Base-by-base conservation (phyloP, 1,284 basidiomycete genomes). In the Xerocomus cyaneibrunnescens region DNA sequence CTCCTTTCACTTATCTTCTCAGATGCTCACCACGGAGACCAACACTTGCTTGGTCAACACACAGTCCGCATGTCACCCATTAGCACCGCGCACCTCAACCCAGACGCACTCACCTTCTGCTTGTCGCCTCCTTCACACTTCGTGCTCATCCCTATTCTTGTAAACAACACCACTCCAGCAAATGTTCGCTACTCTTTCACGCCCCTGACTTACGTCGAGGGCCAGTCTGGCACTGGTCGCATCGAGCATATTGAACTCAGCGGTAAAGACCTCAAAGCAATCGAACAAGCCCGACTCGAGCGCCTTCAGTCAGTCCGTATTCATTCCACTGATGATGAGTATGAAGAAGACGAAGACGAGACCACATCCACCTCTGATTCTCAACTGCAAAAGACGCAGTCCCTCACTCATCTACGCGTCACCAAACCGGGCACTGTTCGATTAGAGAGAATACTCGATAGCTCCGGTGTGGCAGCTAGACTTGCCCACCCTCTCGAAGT, bases 41-140 rank as follows among this genome's bases (percentile, higher is more conserved):
- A 74, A 2, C 89, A 93, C 65, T 76, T 95, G n/a, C 79, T 87
- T 31, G 92, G 92, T 21, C 89, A 93, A 70, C 91, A 94, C 65
- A 94, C 92, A 2, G 86, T 95, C 47, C 87, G 88, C 59, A 89
- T 94, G 78, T 92, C 92, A 3, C 92, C 92, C 17, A 90, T 92
- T 56, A 87, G 89, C 64, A 94, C 92, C 1, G 93, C 91, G 14
- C 84, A 85, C 39, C 74, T 95, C 17, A 92, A 93, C 57, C 89
- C 90, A 6, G 75, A 84, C 50, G 73, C 69, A 19, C 72, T 80
- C 46, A 81, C 83, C 14, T 91, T 85, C 69, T 95, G 92, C 61
- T 72, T 94, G 16, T 74, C 83, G 1, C 68, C 81, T 3, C 73
- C 81, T 6, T 73, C 74, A 9, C 76, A 78, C 44, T 74, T 75